Conservation (phyloP, 257 asterid species). For the Coffea eugenioides region DNA sequence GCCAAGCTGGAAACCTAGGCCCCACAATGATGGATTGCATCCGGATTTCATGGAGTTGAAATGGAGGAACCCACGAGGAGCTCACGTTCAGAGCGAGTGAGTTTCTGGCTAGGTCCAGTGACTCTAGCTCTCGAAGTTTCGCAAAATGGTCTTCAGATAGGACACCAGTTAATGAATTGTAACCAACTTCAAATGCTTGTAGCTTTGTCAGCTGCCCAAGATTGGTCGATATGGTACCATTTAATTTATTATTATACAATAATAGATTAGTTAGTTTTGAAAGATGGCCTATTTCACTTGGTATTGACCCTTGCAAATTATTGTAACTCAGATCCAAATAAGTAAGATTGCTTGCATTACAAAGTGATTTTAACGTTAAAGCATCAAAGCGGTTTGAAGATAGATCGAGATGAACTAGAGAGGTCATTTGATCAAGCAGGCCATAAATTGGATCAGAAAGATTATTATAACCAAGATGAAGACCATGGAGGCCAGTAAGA, state of each 20-base stretch:
- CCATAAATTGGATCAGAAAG: too few species aligned
- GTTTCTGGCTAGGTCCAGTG: neutral
- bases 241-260: neutral
- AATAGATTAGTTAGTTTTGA: neutral
- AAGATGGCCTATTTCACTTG: neutral
- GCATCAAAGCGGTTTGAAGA: neutral
- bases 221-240: neutral
- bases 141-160: slow-evolving; percentile 6
- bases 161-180: too few species aligned
- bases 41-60: slow-evolving; percentile 7
- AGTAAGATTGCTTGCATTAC: neutral
- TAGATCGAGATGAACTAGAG: too few species aligned
- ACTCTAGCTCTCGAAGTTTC: neutral
- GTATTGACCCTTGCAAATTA: neutral
- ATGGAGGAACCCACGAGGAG: slow-evolving; percentile 18
- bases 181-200: too few species aligned
- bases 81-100: neutral
- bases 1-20: slow-evolving; percentile 16
- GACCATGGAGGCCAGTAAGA: too few species aligned
- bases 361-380: neutral
- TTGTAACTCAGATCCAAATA: neutral
- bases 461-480: too few species aligned
- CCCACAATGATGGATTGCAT: slow-evolving; percentile 5
- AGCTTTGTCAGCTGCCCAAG: slow-evolving; percentile 5
- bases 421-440: too few species aligned